Base-by-base conservation (phyloP, 768 basidiomycete genomes). In the Tulasnella sp. region DNA sequence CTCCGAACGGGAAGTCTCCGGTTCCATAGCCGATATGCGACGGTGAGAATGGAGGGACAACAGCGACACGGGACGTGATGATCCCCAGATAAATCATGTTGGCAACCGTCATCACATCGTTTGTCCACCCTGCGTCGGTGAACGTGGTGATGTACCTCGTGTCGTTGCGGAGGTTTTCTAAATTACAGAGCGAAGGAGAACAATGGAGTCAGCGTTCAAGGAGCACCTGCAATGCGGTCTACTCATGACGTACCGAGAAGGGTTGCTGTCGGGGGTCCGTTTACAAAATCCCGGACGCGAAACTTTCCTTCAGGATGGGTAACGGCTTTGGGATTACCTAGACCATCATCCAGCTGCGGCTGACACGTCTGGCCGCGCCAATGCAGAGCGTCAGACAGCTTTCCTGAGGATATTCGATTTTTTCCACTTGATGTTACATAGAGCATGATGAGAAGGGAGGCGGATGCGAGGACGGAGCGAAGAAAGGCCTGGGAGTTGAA, bases 21-120 rank as follows among this genome's bases (percentile, higher is more conserved):
- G 52, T 45, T 1, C 25, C 39, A 12, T 29, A 29, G 38, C 75
- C 75, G 15, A 76, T 45, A 42, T 76, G 58, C 8, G 37, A 58
- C 9, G 75, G 75, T 2, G 34, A 25, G 67, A 68, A 70, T 29
- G 75, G 75, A 22, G 75, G 75, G 14, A 76, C 67, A 29, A 76
- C 52, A 31, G 75, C 37, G 39, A 69, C 64, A 37, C 75, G 75
- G 4, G 7, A 14, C 2, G 75, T 45, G n/a, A 76, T 2, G 14
- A 76, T 34, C 1, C 36, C 67, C 22, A 76, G 67, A 67, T 76
- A 76, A 38, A 76, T 76, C 75, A 76, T 31, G 42, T 76, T 76
- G 29, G 36, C 75, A 15, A 42, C 31, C 3, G 34, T 70, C 75
- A 76, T 76, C 58, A 76, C 29, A 12, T 67, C 58, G 68, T 76